Base-by-base conservation (phyloP, 2,329 filamentous ascomycete species). In the Pseudogymnoascus sp. region DNA sequence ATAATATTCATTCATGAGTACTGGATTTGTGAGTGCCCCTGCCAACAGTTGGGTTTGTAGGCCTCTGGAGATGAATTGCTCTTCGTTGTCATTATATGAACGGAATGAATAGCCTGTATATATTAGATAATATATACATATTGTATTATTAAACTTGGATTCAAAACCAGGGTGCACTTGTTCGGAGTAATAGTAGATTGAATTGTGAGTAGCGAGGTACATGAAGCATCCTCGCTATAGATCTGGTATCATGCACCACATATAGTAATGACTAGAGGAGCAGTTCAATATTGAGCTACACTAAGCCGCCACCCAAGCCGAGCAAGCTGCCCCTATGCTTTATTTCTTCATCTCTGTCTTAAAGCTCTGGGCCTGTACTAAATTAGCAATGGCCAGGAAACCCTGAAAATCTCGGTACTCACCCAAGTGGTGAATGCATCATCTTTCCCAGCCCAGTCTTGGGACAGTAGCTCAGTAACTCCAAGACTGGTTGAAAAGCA, bases 381-480 rank as follows among this genome's bases (percentile, higher is more conserved):
- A 60, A n/a, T 30, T 28, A 48, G 34, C 9, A 18, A 34, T 21
- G n/a, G 6, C 19, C 30, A 15, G 19, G 28, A 21, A 19, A 12
- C 13, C 3, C 19, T 23, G 33, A 52, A 59, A 28, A 9, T 57
- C 5, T 19, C 6, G 15, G 35, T 37, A 62, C 68, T 59, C 57
- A 71, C 83, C 91, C 91, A 95, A 13, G 81, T 76, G 0, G 85
- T 87, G 68, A 95, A 95, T 67, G 87, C 89, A 67, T 96, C 91
- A 15, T 81, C 77, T 52, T 79, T 73, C 0, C 80, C 85, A 2
- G 80, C 73, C 88, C 88, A 92, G 18, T 78, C 77, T 61, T 77
- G 74, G 57, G 75, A 74, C 10, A 89, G 72, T 55, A 85, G 68
- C 60, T 82, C 78, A 0, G 80, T 77, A 0, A 79, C 80, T 0